Evolutionary conservation across 139 green algal species (phyloP).

Genomic region (Chlorella sp.): DNA sequence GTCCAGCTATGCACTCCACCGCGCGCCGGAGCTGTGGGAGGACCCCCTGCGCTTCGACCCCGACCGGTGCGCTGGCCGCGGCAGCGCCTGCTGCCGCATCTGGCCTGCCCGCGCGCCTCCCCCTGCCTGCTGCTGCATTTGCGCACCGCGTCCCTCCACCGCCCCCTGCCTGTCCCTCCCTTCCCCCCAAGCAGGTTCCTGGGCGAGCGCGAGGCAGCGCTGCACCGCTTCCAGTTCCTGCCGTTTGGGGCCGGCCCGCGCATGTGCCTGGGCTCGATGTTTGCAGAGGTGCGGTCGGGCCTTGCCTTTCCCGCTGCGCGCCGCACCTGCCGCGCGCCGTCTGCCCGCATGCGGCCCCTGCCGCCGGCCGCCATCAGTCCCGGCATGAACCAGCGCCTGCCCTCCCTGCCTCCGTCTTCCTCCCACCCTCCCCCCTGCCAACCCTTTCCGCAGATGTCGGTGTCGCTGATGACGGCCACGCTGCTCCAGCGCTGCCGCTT

Average conservation of each 20-base stretch:
- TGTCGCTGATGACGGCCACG: constrained; percentile 55
- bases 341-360: too few relatives aligned
- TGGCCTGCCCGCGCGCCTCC: neutral
- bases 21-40: constrained; percentile 53
- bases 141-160: too few relatives aligned
- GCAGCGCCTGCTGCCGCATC: neutral
- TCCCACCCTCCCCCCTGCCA: neutral
- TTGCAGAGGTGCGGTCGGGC: constrained; percentile 52
- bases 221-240: constrained; percentile 61
- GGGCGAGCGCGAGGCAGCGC: constrained; percentile 32
- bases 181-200: constrained; percentile 31
- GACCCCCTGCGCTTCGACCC: constrained; percentile 55
- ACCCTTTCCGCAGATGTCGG: constrained; percentile 43
- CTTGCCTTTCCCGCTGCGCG: too few relatives aligned
- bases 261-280: constrained; percentile 63
- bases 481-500: constrained; percentile 58
- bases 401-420: neutral
- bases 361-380: too few relatives aligned
- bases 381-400: neutral
- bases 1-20: constrained; percentile 67
- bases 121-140: too few relatives aligned
- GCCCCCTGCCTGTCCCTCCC: too few relatives aligned
- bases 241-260: constrained; percentile 62
- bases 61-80: constrained; percentile 12
- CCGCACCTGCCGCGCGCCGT: too few relatives aligned